Conservation (phyloP, 352 stramenopile genomes). For the Stramenopiles sp. region DNA sequence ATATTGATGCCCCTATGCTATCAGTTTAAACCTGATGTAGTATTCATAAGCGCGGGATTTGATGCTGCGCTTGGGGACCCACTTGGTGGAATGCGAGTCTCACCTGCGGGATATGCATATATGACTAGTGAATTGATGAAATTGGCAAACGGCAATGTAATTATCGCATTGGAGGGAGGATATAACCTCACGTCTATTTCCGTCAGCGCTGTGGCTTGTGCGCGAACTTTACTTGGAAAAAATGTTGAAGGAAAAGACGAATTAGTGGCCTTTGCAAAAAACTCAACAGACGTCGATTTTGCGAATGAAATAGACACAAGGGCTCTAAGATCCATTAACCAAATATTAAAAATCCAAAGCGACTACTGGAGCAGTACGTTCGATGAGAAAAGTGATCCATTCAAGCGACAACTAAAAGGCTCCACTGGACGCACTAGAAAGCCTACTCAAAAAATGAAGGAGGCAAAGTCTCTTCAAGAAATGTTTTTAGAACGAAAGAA, state of each 20-base stretch:
- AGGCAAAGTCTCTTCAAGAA: background rate
- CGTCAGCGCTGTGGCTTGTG: background rate
- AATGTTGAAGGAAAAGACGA: background rate
- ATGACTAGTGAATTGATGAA: constrained; percentile 34
- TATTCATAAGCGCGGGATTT: constrained; percentile 82
- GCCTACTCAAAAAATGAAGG: background rate
- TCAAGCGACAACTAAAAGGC: background rate
- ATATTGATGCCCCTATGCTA: constrained; percentile 60
- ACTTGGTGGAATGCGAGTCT: constrained; percentile 50
- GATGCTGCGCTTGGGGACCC: constrained; percentile 76
- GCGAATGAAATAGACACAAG: background rate
- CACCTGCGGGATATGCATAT: constrained; percentile 33
- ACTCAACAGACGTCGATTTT: background rate
- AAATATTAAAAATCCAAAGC: background rate
- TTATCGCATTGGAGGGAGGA: constrained; percentile 42
- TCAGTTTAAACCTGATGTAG: constrained; percentile 66
- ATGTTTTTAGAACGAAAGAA: background rate
- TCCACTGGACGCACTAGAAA: background rate
- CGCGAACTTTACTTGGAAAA: background rate
- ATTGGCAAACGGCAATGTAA: constrained; percentile 32
- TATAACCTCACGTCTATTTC: constrained; percentile 28
- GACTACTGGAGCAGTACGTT: background rate
- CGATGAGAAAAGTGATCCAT: background rate
- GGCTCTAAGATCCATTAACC: background rate
- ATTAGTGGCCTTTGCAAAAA: background rate